Percentiles rank a stretch among this genome's conserved stretches.
Evolutionary conservation across 1,139 yeast genomes (phyloP).

Genomic region (Magnusiomyces tetraspermus): DNA sequence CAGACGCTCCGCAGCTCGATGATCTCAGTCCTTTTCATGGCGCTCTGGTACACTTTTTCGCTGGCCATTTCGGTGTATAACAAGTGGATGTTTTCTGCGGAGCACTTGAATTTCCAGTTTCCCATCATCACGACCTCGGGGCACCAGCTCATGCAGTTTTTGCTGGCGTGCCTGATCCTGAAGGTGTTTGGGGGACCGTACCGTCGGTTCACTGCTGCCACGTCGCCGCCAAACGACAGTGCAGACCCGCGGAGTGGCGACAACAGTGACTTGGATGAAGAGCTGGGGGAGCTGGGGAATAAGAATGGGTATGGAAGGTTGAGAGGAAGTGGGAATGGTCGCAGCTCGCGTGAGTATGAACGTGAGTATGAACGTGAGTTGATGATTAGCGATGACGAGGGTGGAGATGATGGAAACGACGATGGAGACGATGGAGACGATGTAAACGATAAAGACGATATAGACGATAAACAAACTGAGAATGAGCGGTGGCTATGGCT

Average conservation of each 20-base stretch:
- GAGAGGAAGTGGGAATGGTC: not conserved
- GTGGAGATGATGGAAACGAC: not conserved
- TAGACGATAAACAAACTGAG: not conserved
- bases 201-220: not conserved
- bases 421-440: not conserved
- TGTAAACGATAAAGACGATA: not conserved
- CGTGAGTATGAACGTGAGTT: no score
- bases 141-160: slow-evolving; percentile 63
- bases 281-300: slow-evolving; percentile 7
- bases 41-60: slow-evolving; percentile 38
- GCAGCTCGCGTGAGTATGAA: no score
- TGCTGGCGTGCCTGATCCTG: slow-evolving; percentile 18
- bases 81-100: slow-evolving; percentile 90
- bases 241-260: no score
- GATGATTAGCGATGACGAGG: no score
- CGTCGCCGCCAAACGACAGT: not conserved
- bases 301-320: not conserved
- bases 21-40: slow-evolving; percentile 28
- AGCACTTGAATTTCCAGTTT: slow-evolving; percentile 61
- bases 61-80: slow-evolving; percentile 78
- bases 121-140: slow-evolving; percentile 78
- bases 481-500: slow-evolving; percentile 9
- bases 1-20: slow-evolving; percentile 8
- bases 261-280: no score
- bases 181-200: not conserved